phyloP scores from a whole-genome alignment of 2,329 filamentous ascomycete species.

The Apiospora pterosperma region DNA sequence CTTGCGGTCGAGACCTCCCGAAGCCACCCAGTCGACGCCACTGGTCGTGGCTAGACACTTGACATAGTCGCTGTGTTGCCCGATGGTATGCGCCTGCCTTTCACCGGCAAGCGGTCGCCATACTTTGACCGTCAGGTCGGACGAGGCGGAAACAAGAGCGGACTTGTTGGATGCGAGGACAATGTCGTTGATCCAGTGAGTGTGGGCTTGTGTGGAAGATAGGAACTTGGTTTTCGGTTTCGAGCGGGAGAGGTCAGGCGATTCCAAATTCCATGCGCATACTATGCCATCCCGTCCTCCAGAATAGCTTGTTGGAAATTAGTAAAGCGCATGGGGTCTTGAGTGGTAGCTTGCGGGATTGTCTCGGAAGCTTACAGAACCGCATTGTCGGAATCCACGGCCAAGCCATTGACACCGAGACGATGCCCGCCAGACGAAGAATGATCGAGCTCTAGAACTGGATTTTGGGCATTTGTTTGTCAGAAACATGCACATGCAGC shows the following conservation, averaged over 20 bases:
- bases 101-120: slow-evolving; percentile 75
- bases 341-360: neutral
- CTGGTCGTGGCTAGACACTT: slow-evolving; percentile 83
- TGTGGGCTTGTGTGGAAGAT: slow-evolving; percentile 70
- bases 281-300: slow-evolving; percentile 93
- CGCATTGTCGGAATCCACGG: slow-evolving; percentile 76
- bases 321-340: neutral
- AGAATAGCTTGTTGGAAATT: slow-evolving; percentile 66
- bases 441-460: slow-evolving; percentile 58
- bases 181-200: slow-evolving; percentile 95
- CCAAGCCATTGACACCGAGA: slow-evolving; percentile 91
- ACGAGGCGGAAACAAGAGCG: slow-evolving; percentile 83
- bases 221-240: slow-evolving; percentile 55
- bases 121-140: slow-evolving; percentile 89
- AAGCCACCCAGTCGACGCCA: slow-evolving; percentile 80
- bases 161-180: slow-evolving; percentile 73
- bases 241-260: slow-evolving; percentile 57
- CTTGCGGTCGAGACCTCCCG: slow-evolving; percentile 87
- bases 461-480: slow-evolving; percentile 6
- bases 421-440: slow-evolving; percentile 74
- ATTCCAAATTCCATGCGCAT: slow-evolving; percentile 89
- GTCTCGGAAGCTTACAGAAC: slow-evolving; percentile 66
- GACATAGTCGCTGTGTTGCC: slow-evolving; percentile 92
- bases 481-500: slow-evolving; percentile 14
- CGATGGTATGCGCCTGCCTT: slow-evolving; percentile 74